These are phyloP conservation scores for Tuber aestivum DNA, from an alignment of 495 filamentous ascomycete genomes.

Conservation along the genomic window DNA sequence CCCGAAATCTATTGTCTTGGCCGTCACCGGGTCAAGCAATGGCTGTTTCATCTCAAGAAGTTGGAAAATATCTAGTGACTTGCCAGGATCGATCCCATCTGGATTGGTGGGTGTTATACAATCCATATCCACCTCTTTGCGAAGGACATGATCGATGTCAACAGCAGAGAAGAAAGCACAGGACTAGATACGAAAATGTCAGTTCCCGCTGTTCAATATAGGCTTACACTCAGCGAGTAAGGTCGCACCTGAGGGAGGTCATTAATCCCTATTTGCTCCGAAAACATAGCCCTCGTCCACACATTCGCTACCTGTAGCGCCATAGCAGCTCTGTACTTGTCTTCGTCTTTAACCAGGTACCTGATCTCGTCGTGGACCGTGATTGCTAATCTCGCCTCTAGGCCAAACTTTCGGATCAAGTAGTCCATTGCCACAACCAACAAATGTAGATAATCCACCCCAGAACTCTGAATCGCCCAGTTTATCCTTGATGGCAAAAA, in stretches of 20 bases:
- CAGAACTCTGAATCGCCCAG: constrained; percentile 96
- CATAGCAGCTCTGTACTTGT: constrained; percentile 83
- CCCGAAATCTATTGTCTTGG: constrained; percentile 50
- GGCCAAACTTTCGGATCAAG: constrained; percentile 75
- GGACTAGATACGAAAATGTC: constrained; percentile 41
- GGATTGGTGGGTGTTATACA: constrained; percentile 87
- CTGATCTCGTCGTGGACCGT: constrained; percentile 98
- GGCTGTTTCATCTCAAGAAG: constrained; percentile 61
- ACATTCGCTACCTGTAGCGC: constrained; percentile 90
- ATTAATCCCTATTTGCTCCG: constrained; percentile 90
- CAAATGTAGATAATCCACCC: constrained; percentile 95
- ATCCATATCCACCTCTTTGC: constrained; percentile 97
- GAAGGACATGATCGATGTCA: constrained; percentile 85
- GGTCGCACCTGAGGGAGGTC: constrained; percentile 67
- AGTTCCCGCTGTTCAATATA: background rate
- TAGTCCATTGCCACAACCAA: constrained; percentile 94
- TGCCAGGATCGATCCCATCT: constrained; percentile 71
- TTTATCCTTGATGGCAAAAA: constrained; percentile 97
- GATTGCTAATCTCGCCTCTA: constrained; percentile 77
- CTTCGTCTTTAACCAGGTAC: constrained; percentile 77
- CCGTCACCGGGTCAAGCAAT: constrained; percentile 46
- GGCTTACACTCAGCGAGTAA: background rate
- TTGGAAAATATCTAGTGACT: constrained; percentile 70
- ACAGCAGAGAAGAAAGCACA: constrained; percentile 95
- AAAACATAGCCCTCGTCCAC: constrained; percentile 96